Evolutionary conservation across 257 asterid species (phyloP).

Genomic region (Ilex aquifolium): DNA sequence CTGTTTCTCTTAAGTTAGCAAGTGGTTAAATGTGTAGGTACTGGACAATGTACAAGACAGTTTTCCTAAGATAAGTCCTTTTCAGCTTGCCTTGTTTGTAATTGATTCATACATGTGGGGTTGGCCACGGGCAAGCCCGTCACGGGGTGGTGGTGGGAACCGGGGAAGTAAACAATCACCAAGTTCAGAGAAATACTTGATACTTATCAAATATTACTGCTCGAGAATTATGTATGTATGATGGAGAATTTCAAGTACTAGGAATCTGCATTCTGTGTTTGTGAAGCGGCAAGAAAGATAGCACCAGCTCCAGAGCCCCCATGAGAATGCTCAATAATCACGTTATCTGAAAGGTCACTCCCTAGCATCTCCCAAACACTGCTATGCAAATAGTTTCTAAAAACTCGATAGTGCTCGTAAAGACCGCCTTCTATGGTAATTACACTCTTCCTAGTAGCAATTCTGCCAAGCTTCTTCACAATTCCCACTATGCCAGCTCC

Average conservation of each 20-base stretch:
- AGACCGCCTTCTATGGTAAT: slow-evolving; percentile 64
- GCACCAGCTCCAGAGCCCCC: slow-evolving; percentile 82
- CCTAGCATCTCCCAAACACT: slow-evolving; percentile 88
- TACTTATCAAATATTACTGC: no score
- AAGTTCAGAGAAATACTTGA: no score
- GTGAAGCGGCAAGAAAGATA: slow-evolving; percentile 66
- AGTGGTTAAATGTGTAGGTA: neutral
- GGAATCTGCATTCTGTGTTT: slow-evolving; percentile 30
- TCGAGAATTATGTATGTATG: no score
- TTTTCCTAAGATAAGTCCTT: slow-evolving; percentile 13
- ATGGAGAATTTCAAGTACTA: neutral
- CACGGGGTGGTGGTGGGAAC: no score
- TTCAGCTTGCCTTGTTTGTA: slow-evolving; percentile 5
- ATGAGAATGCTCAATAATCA: slow-evolving; percentile 59
- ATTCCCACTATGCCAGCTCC: slow-evolving; percentile 77
- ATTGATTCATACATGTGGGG: neutral
- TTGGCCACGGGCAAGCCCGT: no score
- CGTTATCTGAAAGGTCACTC: slow-evolving; percentile 51
- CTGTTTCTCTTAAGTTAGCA: slow-evolving; percentile 9
- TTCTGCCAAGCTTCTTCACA: slow-evolving; percentile 54
- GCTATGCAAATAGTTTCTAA: slow-evolving; percentile 69
- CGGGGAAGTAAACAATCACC: no score
- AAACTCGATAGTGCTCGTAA: slow-evolving; percentile 65
- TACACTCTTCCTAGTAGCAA: slow-evolving; percentile 45
- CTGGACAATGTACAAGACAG: slow-evolving; percentile 21